Percentiles rank a stretch among this genome's conserved stretches.
These are phyloP conservation scores for Orychophragmus violaceus DNA, from an alignment of 345 rosid species.

Conservation along the genomic window DNA sequence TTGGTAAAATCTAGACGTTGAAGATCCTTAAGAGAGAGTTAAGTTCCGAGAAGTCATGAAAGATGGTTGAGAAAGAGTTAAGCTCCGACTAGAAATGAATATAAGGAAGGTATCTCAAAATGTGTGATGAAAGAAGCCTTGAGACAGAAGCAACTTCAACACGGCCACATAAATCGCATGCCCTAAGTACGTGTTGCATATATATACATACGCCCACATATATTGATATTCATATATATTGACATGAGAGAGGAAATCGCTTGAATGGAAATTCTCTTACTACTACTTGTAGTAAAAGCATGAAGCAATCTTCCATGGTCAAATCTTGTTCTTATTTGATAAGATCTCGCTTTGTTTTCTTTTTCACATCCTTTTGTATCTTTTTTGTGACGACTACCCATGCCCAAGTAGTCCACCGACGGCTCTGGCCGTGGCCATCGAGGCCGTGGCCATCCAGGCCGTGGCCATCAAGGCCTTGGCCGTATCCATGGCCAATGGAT, in stretches of 20 bases:
- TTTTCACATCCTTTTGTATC: constrained; percentile 10
- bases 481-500: constrained; percentile 14
- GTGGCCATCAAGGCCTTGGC: constrained; percentile 9
- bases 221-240: not conserved
- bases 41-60: not conserved
- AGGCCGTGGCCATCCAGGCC: not conserved
- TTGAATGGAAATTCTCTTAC: not conserved
- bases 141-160: constrained; percentile 19
- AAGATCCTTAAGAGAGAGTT: not conserved
- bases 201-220: not conserved
- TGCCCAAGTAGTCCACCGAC: constrained; percentile 21
- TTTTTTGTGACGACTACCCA: constrained; percentile 7
- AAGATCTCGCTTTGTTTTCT: constrained; percentile 3
- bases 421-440: constrained; percentile 29
- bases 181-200: constrained; percentile 17
- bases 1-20: not conserved
- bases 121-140: constrained; percentile 20
- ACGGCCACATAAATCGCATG: constrained; percentile 21
- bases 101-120: constrained; percentile 16
- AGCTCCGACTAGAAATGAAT: constrained; percentile 12
- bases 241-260: constrained; percentile 11
- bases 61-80: not conserved
- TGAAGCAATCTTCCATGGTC: constrained; percentile 19
- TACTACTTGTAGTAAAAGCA: constrained; percentile 19
- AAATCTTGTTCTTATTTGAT: constrained; percentile 5